Base-by-base conservation (phyloP, 1,139 yeast genomes). In the Groenewaldozyma sp. region DNA sequence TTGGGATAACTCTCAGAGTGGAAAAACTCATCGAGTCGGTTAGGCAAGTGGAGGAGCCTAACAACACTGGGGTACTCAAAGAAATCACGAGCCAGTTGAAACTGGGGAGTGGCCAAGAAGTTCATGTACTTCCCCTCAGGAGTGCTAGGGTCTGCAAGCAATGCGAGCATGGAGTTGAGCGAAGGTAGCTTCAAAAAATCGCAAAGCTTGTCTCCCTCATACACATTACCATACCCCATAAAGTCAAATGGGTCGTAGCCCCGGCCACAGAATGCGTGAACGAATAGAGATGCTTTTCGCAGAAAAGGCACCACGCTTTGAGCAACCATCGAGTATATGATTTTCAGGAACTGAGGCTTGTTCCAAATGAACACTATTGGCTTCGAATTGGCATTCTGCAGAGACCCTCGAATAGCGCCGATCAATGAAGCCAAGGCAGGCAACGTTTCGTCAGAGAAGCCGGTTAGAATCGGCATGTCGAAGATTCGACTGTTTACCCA, bases 1-100 rank as follows among this genome's bases (percentile, higher is more conserved):
- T 29, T 5, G n/a, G 33, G 33, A 14, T 29, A 29, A 29, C 19
- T 29, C 7, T 29, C 33, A 9, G 33, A 19, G 13, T 29, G 33
- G 62, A 80, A 83, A 51, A 88, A 79, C 34, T 68, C 70, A 49
- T 86, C 94, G 38, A 83, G 59, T 37, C 83, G 67, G n/a, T 66
- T 62, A 0, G 94, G 94, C 22, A 84, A 63, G 35, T 71, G 69
- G 20, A 78, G 63, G 36, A 83, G 62, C 34, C 68, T 66, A 9
- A 78, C 63, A 3, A 78, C 65, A 2, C 93, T 91, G 0, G 94
- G 87, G 48, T 75, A 82, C 40, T 79, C 79, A 45, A 81, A 49
- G n/a, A 28, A 34, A 17, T 35, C 26, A 18, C 33, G 33, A 16
- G 10, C 24, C 7, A 11, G 19, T 24, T 28, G 29, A 21, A 28